Evolutionary conservation across 1,139 yeast species (phyloP), one percentile per base, ranked within the genome.

Genomic region (Blastobotrys petasosporus): DNA sequence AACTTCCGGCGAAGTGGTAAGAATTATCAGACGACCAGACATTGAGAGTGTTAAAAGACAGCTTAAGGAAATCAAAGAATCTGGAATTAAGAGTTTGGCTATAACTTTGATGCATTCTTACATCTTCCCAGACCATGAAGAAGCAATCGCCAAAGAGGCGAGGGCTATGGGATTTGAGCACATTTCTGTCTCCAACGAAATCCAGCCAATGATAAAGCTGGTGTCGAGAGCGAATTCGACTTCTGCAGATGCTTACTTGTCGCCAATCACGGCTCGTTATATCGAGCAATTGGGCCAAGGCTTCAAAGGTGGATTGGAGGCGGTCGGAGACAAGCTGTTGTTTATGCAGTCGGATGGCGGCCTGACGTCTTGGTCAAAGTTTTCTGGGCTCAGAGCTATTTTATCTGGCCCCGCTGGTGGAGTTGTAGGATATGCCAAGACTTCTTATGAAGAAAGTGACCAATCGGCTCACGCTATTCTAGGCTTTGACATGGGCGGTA

Each of bases 161-260:
- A 52, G 65, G 35, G 68, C 73, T 43, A 59, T 82, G 17, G 86
- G 87, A 1, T 83, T 83, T 60, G 60, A 67, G 2, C 79, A 79
- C 56, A 70, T 84, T 28, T 81, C 90, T 0, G 69, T 82, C 15
- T 82, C 90, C 0, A 76, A 79, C 25, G 74, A 77, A 54, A 69
- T 83, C 17, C 77, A 82, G 42, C 90, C 94, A 8, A 81, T 82
- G 82, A 80, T 84, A 53, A 83, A 83, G 59, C 73, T 77, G 36
- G 78, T 84, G 25, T 76, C 84, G 11, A 69, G 94, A 49, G 85
- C 87, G 1, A 82, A 82, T 54, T 81, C 88, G 12, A 74, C 86
- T 2, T 77, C 80, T 15, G 87, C 85, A 1, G 92, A 85, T 64
- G 86, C 92, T 1, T 84, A 84, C 59, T 65, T 85, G 49, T 82